phyloP scores from a whole-genome alignment of 2,329 filamentous ascomycete genomes.

The Trichoderma sp. region DNA sequence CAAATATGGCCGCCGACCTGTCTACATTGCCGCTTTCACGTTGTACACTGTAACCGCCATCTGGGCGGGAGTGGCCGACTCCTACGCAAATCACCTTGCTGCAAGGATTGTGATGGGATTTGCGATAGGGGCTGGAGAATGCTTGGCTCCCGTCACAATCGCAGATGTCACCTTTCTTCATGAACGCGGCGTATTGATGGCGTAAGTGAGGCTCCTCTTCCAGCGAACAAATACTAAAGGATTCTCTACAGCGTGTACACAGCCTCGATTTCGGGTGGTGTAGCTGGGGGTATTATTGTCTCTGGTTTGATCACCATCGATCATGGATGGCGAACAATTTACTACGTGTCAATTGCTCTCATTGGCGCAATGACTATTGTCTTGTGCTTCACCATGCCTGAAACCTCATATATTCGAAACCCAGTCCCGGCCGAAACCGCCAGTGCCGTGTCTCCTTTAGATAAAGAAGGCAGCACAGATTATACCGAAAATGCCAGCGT shows the following conservation, averaged over 20 bases:
- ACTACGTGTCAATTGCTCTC: not conserved
- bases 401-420: not conserved
- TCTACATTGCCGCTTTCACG: not conserved
- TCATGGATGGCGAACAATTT: not conserved
- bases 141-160: not conserved
- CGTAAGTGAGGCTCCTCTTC: not conserved
- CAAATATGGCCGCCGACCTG: not conserved
- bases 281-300: not conserved
- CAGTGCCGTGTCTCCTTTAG: not conserved
- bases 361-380: not conserved
- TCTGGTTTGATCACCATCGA: not conserved
- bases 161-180: not conserved
- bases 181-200: not conserved
- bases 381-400: not conserved
- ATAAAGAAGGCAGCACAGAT: not conserved
- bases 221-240: not conserved
- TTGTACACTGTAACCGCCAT: not conserved
- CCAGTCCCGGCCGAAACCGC: not conserved
- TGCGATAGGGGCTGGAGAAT: not conserved
- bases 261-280: not conserved
- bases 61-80: not conserved
- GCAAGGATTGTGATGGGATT: not conserved
- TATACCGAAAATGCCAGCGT: not conserved
- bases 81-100: not conserved
- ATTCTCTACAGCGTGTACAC: not conserved